Base-by-base conservation (phyloP, 768 basidiomycete species). In the Epithele typhae region DNA sequence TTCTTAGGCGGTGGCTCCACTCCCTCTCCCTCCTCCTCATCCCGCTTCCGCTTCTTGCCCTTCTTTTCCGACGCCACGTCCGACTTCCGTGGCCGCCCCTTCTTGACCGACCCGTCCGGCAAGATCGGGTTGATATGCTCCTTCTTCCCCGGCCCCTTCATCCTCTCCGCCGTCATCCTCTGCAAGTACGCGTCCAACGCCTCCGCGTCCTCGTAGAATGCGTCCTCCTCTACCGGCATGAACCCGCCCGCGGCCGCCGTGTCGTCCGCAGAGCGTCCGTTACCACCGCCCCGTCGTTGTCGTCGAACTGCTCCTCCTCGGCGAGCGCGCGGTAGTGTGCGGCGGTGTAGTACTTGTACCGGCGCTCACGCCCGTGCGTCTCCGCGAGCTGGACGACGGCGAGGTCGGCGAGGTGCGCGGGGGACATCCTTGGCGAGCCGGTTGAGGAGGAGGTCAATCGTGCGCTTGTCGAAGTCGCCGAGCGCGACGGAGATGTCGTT, bases 291-390 rank as follows among this genome's bases (percentile, higher is more conserved):
- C n/a, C n/a, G n/a, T n/a, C n/a, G n/a, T 30, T 30, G 43, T 77
- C 73, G 56, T 84, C 79, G 21, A 92, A 72, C 7, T 78, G 76
- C 63, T 92, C 87, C 37, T 72, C 70, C 2, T 70, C 66, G 39
- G 92, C 75, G 25, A 90, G 70, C 24, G 70, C 62, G 24, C 71
- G 75, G 64, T 88, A 95, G 24, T 82, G 78, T 2, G 76, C 73
- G 36, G 85, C 62, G 0, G 89, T 88, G 68, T 81, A 93, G 60
- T 91, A 91, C 52, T 91, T 77, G 61, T 91, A 81, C 19, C 91
- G 84, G 23, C 92, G 83, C 67, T 97, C 90, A 27, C 92, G 81
- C 4, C 90, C 90, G 52, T 76, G 73, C 1, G 81, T 89, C 66
- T 96, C 94, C 75, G 85, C 84, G 23, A 89, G 63, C 30, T 81